Evolutionary conservation across 2,329 filamentous ascomycete species (phyloP).

Genomic region (Cladophialophora carrionii): DNA sequence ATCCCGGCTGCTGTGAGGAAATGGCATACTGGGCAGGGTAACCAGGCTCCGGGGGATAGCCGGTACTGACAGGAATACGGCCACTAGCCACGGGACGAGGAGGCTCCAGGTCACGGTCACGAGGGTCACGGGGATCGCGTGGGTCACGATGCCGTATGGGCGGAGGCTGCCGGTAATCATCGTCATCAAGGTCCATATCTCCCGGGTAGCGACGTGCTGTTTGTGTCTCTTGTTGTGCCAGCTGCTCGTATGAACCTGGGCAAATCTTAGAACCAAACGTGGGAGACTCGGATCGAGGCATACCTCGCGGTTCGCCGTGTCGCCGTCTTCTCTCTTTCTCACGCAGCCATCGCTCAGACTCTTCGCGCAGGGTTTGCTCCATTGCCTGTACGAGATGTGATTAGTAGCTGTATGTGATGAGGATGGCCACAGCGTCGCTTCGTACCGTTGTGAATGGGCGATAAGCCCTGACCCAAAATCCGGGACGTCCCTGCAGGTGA

Average conservation of each 20-base stretch:
- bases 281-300: slow-evolving; percentile 25
- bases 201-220: slow-evolving; percentile 26
- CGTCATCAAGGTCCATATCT: slow-evolving; percentile 36
- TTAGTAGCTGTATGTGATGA: slow-evolving; percentile 13
- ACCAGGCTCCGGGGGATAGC: slow-evolving; percentile 31
- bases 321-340: slow-evolving; percentile 33
- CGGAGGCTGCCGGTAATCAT: slow-evolving; percentile 27
- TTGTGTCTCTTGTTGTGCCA: slow-evolving; percentile 31
- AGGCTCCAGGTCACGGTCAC: slow-evolving; percentile 24
- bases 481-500: slow-evolving; percentile 63
- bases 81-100: slow-evolving; percentile 24
- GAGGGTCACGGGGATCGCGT: slow-evolving; percentile 30
- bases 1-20: slow-evolving; percentile 26
- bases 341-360: slow-evolving; percentile 56
- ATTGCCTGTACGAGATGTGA: slow-evolving; percentile 51
- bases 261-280: slow-evolving; percentile 32
- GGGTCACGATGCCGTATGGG: slow-evolving; percentile 30
- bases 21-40: slow-evolving; percentile 35
- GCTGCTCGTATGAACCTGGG: slow-evolving; percentile 36
- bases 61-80: slow-evolving; percentile 29
- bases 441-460: slow-evolving; percentile 76
- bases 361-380: slow-evolving; percentile 52
- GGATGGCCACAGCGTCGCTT: slow-evolving; percentile 15
- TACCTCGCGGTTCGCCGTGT: slow-evolving; percentile 32
- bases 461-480: slow-evolving; percentile 79